These are phyloP conservation scores for Zelopaecilomyces penicillatus DNA, from an alignment of 2,329 filamentous ascomycete species.

Conservation along the genomic window DNA sequence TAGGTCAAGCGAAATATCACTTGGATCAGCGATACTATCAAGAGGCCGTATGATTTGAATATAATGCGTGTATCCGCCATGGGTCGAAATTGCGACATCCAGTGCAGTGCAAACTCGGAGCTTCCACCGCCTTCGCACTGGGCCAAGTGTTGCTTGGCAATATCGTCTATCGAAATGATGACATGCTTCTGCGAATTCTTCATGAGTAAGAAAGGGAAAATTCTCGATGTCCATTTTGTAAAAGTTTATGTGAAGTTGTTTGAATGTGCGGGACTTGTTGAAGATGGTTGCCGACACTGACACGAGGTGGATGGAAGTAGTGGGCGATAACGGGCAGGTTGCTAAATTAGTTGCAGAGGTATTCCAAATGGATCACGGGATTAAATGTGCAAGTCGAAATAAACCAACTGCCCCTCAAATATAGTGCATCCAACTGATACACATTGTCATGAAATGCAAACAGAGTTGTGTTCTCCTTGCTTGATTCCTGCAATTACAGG, in stretches of 20 bases:
- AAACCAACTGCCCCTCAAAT: too few relatives aligned
- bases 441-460: too few relatives aligned
- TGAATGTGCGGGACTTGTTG: too few relatives aligned
- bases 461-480: too few relatives aligned
- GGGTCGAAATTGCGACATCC: slow-evolving; percentile 32
- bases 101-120: slow-evolving; percentile 45
- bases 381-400: too few relatives aligned
- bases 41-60: slow-evolving; percentile 49
- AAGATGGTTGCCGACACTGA: too few relatives aligned
- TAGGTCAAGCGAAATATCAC: slow-evolving; percentile 38
- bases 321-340: too few relatives aligned
- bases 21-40: slow-evolving; percentile 33
- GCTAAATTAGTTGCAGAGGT: too few relatives aligned
- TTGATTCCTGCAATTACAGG: too few relatives aligned
- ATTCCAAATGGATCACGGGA: too few relatives aligned
- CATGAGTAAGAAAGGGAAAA: slow-evolving; percentile 52
- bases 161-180: slow-evolving; percentile 53
- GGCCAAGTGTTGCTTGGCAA: slow-evolving; percentile 48
- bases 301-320: too few relatives aligned
- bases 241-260: neutral
- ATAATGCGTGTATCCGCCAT: slow-evolving; percentile 41
- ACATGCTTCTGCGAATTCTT: slow-evolving; percentile 59
- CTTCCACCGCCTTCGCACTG: slow-evolving; percentile 45
- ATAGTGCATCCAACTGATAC: too few relatives aligned
- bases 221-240: slow-evolving; percentile 34